Percentiles rank a stretch among this genome's conserved stretches.
Conservation (phyloP, 2,329 filamentous ascomycete genomes). For the Pseudogymnoascus destructans region DNA sequence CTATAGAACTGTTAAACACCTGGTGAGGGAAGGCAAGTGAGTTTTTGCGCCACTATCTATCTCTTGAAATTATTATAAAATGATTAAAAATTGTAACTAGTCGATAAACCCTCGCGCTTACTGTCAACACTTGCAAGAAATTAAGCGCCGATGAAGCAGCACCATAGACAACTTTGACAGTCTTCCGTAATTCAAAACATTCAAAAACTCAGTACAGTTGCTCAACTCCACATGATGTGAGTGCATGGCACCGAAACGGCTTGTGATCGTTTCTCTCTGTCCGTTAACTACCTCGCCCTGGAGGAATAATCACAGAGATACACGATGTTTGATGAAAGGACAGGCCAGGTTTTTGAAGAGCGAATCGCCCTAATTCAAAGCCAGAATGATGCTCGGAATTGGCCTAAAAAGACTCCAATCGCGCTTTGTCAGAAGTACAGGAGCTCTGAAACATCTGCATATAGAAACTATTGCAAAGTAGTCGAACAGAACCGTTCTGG, state of each 20-base stretch:
- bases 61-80: neutral
- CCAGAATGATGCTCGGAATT: constrained; percentile 15
- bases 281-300: neutral
- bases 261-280: neutral
- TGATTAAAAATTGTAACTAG: neutral
- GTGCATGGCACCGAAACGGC: neutral
- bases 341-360: constrained; percentile 23
- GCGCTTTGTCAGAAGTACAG: constrained; percentile 11
- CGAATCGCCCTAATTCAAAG: constrained; percentile 14
- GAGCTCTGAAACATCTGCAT: constrained; percentile 10
- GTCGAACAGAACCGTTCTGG: neutral
- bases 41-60: neutral
- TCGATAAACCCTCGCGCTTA: neutral
- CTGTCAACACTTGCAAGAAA: neutral
- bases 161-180: neutral
- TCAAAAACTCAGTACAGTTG: neutral
- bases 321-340: constrained; percentile 19
- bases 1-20: neutral
- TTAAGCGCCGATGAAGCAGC: neutral
- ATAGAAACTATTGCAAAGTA: neutral
- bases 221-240: neutral
- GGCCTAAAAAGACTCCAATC: constrained; percentile 14
- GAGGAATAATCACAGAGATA: neutral
- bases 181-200: neutral
- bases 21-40: neutral